Conservation (phyloP, 2,329 filamentous ascomycete species). For the Paecilomyces fulvus region DNA sequence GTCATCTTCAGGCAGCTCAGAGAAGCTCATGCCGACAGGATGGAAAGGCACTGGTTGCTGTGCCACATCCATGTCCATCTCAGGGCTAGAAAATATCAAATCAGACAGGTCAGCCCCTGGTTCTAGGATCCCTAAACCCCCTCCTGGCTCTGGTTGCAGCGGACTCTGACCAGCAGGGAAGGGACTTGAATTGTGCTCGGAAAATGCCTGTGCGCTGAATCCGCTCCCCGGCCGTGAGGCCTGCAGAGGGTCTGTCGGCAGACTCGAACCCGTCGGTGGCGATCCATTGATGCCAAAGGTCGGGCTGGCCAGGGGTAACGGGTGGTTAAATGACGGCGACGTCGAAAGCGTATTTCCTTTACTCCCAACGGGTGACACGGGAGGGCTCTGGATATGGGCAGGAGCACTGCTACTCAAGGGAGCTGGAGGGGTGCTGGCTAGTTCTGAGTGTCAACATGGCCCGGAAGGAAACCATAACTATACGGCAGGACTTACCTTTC, state of each 20-base stretch:
- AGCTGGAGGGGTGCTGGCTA: not conserved
- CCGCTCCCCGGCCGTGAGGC: not conserved
- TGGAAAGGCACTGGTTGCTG: conserved; percentile 5
- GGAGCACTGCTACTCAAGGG: not conserved
- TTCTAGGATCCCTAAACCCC: not conserved
- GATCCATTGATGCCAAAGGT: not conserved
- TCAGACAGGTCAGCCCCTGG: conserved; percentile 1
- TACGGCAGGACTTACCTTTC: conserved; percentile 30
- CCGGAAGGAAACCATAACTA: not conserved
- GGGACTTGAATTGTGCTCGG: not conserved
- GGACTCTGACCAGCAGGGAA: not conserved
- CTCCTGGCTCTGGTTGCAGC: not conserved
- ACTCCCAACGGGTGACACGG: not conserved
- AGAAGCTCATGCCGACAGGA: conserved; percentile 19
- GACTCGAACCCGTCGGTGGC: not conserved
- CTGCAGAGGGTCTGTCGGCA: not conserved
- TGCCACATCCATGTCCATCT: conserved; percentile 4
- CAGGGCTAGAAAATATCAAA: conserved; percentile 5
- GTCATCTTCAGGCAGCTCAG: conserved; percentile 24
- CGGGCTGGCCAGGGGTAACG: not conserved
- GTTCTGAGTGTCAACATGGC: not conserved
- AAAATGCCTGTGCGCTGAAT: not conserved
- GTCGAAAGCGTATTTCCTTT: not conserved
- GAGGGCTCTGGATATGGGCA: not conserved
- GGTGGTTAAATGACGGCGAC: not conserved